Percentiles rank a stretch among this genome's conserved stretches.
Conservation (phyloP, 1,284 basidiomycete species). For the Heterobasidion occidentale region DNA sequence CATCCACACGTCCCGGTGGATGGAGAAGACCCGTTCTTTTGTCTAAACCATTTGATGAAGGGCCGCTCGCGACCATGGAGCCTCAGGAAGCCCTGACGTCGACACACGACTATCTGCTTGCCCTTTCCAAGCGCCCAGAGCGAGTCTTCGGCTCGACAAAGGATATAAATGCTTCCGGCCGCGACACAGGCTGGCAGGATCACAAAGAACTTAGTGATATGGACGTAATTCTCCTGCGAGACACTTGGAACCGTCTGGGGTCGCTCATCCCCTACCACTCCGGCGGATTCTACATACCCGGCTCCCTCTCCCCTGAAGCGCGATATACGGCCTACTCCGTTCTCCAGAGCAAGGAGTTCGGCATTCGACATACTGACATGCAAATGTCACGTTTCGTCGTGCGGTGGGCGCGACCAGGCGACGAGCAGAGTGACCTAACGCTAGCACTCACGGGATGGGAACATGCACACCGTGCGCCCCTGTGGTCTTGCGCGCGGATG, state of each 20-base stretch:
- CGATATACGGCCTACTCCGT: conserved; percentile 13
- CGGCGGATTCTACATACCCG: conserved; percentile 18
- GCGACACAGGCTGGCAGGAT: conserved; percentile 10
- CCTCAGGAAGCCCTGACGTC: conserved; percentile 13
- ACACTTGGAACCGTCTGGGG: conserved; percentile 16
- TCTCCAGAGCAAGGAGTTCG: conserved; percentile 13
- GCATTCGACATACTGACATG: conserved; percentile 17
- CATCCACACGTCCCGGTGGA: neutral
- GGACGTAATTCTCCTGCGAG: conserved; percentile 13
- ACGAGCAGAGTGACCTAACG: conserved; percentile 8
- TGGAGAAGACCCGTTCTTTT: conserved; percentile 12
- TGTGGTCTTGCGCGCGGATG: conserved; percentile 21
- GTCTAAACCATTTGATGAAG: conserved; percentile 14
- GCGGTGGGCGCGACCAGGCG: conserved; percentile 11
- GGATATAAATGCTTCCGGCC: neutral
- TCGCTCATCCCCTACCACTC: conserved; percentile 16
- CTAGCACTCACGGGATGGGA: conserved; percentile 19
- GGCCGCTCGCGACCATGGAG: conserved; percentile 7
- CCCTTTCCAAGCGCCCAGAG: conserved; percentile 15
- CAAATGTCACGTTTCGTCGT: conserved; percentile 19
- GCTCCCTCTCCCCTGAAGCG: conserved; percentile 13
- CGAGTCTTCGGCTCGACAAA: conserved; percentile 8
- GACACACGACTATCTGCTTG: conserved; percentile 16
- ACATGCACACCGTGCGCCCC: conserved; percentile 15
- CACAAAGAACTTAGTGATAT: conserved; percentile 8